These are phyloP conservation scores for Vachellia collinsii DNA, from an alignment of 306 rosid genomes.

Conservation along the genomic window DNA sequence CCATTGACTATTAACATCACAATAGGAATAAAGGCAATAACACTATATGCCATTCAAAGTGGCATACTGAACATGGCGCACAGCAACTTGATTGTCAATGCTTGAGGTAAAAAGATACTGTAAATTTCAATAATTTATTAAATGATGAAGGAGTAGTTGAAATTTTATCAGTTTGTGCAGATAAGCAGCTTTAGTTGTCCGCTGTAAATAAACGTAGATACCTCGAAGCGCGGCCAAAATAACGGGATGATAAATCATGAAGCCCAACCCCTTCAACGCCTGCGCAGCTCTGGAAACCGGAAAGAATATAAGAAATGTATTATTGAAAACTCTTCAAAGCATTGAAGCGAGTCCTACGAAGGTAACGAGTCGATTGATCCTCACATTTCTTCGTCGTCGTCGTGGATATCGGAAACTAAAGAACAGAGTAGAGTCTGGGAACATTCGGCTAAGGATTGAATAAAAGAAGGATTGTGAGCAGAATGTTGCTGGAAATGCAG, in stretches of 20 bases:
- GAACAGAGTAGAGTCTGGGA: constrained; percentile 41
- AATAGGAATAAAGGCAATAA: not conserved
- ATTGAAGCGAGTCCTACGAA: not conserved
- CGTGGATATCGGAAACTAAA: constrained; percentile 52
- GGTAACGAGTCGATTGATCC: constrained; percentile 2
- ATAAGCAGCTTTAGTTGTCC: not conserved
- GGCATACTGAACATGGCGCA: not conserved
- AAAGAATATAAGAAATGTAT: not conserved
- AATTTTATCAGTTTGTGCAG: not conserved
- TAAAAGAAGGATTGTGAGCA: constrained; percentile 38
- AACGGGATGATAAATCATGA: constrained; percentile 77
- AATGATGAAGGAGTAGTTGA: not conserved
- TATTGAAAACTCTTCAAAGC: not conserved
- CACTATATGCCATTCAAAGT: not conserved
- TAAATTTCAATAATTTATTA: not conserved
- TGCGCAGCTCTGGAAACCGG: constrained; percentile 58
- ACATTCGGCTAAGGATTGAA: constrained; percentile 54
- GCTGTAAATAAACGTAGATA: constrained; percentile 21
- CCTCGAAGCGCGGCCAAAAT: constrained; percentile 55
- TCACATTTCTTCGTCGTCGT: constrained; percentile 75
- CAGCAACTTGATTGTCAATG: not conserved
- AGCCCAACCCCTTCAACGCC: constrained; percentile 87
- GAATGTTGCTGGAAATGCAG: constrained; percentile 66
- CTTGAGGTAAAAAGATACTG: not conserved
- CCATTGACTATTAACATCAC: not conserved